Conservation (phyloP, 202 grass and related monocot genomes). For the Carex arenaria region DNA sequence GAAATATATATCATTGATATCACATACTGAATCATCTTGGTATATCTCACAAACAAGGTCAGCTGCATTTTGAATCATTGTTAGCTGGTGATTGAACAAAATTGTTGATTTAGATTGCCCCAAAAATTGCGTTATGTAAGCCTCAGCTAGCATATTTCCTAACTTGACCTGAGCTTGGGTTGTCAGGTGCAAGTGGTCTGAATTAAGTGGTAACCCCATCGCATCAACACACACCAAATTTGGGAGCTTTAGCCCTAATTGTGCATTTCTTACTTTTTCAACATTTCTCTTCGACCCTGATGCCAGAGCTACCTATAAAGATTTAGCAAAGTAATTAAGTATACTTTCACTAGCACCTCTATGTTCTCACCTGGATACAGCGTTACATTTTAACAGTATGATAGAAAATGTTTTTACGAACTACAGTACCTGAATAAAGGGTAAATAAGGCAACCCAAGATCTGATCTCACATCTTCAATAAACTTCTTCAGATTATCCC, state of each 20-base stretch:
- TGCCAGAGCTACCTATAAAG: constrained; percentile 79
- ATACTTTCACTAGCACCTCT: not conserved
- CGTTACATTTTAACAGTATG: not conserved
- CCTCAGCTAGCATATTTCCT: constrained; percentile 59
- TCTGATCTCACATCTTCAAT: constrained; percentile 59
- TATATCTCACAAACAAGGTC: too few relatives aligned
- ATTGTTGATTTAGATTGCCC: not conserved
- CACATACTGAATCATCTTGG: too few relatives aligned
- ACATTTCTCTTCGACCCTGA: constrained; percentile 58
- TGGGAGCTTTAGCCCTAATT: constrained; percentile 44
- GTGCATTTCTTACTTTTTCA: constrained; percentile 62
- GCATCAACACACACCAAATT: constrained; percentile 83
- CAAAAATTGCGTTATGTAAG: constrained; percentile 48
- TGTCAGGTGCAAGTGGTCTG: constrained; percentile 70
- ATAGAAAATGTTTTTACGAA: not conserved
- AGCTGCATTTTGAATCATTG: not conserved
- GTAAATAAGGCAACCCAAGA: constrained; percentile 57
- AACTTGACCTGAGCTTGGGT: constrained; percentile 70
- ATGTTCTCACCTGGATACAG: not conserved
- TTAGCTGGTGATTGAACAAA: not conserved
- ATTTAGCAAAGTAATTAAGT: constrained; percentile 19
- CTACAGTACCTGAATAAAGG: constrained; percentile 66
- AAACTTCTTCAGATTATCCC: constrained; percentile 51
- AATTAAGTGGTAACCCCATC: constrained; percentile 51
- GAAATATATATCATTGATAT: too few relatives aligned